Evolutionary conservation across 2,329 filamentous ascomycete species (phyloP), one percentile per base, ranked within the genome.

Genomic region (Diaporthe destruens): DNA sequence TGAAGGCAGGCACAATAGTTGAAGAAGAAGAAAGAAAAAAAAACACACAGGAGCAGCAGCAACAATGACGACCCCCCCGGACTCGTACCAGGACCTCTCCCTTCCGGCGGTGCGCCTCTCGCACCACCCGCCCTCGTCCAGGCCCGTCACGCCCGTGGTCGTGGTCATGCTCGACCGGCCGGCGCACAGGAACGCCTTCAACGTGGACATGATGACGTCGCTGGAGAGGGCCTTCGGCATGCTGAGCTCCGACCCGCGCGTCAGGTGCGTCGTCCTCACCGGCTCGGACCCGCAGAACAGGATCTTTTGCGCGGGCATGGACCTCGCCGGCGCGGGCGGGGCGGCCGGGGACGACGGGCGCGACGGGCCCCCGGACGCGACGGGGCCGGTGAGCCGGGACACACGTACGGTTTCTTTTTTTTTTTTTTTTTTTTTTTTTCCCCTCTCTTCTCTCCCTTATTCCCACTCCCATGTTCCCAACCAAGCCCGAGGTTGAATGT

Each of bases 181-280:
- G 0, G 80, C 83, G 14, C 89, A 89, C 73, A 86, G 91, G 82
- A 94, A 94, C 86, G 91, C 90, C 74, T 93, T 94, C 81, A 93
- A 90, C 3, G 83, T 86, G 25, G 84, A 81, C 18, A 93, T 94
- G 90, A 87, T 88, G 77, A 77, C 81, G 20, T 91, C 92, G 76
- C 84, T 94, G 39, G 86, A 89, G 72, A 75, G 81, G 3, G 89
- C 88, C 57, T 88, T 88, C 78, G 78, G 81, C 69, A 78, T 86
- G 11, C 82, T 91, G 36, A 87, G 88, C 34, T 72, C 80, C 36
- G 89, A 91, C 80, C 81, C 84, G 2, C 85, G 89, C 54, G 88
- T 91, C 20, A 86, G 85, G 63, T 83, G 81, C 76, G 83, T 91
- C 67, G 86, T 91, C 29, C 80, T 91, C 65, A 88, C 88, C 1